Evolutionary conservation across 495 filamentous ascomycete genomes (phyloP), one percentile per base, ranked within the genome.

Genomic region (Hypoxylon crocopeplum): DNA sequence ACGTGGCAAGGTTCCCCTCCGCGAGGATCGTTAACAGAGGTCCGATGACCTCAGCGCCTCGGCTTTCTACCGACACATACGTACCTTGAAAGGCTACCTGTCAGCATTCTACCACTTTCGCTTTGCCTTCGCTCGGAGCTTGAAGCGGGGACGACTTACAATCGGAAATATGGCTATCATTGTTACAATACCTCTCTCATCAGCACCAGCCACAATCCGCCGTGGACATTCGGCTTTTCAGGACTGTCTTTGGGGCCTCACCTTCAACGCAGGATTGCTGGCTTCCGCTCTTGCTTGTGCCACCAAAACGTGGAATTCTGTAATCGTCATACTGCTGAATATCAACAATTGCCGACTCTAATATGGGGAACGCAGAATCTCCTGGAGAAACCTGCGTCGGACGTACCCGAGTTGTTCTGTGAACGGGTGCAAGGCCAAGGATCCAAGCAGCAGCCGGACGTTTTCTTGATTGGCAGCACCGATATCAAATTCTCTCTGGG

Each of bases 261-360:
- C 84, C 80, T 87, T 93, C 58, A 87, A 75, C 24, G 76, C 77
- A 37, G 74, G 79, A 50, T 88, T 83, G 29, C 80, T 80, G 19
- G 88, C 86, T 62, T 95, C 91, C 51, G 74, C 69, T 48, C 84
- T 82, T 20, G 90, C 88, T 57, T 84, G 81, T 29, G 82, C 82
- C 17, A 91, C 78, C 56, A 95, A 72, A 13, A 83, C 75, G 45
- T 86, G 77, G 44, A 90, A 85, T 24, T 85, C 84, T 21, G 83
- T 73, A 50, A 83, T 74, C 3, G 82, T 72, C 87, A 93, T 90
- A 37, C 83, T 64, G 72, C 80, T 61, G 85, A 79, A 38, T 46
- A 61, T 59, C 46, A 54, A 59, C 41, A 40, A 54, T 27, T 42
- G 13, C 5, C 45, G 47, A 30, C 48, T 51, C 32, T 29, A 19